These are phyloP conservation scores for Microcyclospora pomicola DNA, from an alignment of 2,329 filamentous ascomycete genomes.

Conservation along the genomic window DNA sequence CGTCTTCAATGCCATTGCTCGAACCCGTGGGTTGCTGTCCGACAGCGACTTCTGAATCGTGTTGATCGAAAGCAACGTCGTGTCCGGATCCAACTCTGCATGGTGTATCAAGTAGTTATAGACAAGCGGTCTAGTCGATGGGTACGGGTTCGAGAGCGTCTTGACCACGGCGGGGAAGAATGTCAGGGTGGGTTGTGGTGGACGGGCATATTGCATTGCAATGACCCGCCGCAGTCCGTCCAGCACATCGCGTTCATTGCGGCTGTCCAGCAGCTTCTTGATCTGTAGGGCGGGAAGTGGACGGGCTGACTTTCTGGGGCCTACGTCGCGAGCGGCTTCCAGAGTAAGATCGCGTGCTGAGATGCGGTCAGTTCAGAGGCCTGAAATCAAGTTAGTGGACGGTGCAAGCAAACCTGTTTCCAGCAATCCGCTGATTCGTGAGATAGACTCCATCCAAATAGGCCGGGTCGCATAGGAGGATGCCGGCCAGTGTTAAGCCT, in stretches of 20 bases:
- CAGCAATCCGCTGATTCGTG: constrained; percentile 81
- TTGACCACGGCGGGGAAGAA: constrained; percentile 99
- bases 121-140: constrained; percentile 84
- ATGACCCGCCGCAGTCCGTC: constrained; percentile 83
- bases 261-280: constrained; percentile 87
- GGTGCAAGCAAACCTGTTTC: constrained; percentile 60
- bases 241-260: constrained; percentile 81
- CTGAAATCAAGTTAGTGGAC: constrained; percentile 47
- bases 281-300: constrained; percentile 69
- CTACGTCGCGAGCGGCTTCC: constrained; percentile 84
- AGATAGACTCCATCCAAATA: constrained; percentile 76
- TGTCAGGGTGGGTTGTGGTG: constrained; percentile 70
- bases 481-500: too few relatives aligned
- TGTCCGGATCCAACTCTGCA: constrained; percentile 89
- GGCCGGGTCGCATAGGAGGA: too few relatives aligned
- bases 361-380: not conserved
- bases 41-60: constrained; percentile 96
- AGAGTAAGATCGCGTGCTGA: constrained; percentile 90
- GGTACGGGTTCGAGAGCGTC: constrained; percentile 84
- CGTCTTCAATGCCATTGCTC: constrained; percentile 81
- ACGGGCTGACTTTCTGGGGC: constrained; percentile 45
- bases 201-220: constrained; percentile 88
- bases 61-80: constrained; percentile 92
- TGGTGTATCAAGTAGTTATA: constrained; percentile 97
- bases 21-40: constrained; percentile 77